Base-by-base conservation (phyloP, 2,329 filamentous ascomycete species). In the Xenoacremonium recifei region DNA sequence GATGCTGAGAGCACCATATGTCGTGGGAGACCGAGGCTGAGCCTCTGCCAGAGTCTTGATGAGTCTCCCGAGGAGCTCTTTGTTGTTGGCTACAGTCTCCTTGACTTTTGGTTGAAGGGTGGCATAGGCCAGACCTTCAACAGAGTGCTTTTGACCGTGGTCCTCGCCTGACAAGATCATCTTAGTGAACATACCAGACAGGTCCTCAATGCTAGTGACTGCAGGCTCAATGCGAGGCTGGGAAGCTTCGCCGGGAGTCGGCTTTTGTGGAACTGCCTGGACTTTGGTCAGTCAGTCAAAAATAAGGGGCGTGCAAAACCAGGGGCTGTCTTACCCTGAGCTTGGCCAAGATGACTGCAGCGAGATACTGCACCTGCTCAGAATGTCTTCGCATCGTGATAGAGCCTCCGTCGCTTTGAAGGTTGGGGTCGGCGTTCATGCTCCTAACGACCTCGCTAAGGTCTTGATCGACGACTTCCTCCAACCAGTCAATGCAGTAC, bases 61-160 rank as follows among this genome's bases (percentile, higher is more conserved):
- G 5, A 97, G 73, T 39, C 75, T 79, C 51, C 80, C 79, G 21
- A 97, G 67, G 35, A 97, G 82, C 6, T 71, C 65, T 4, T 71
- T 62, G 59, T 96, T 86, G 36, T 76, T 75, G 11, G 82, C 80
- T 9, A 97, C 74, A 36, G 83, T 79, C 62, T 97, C 89, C 63
- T 95, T 96, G 44, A 96, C 81, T 45, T 80, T 82, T 5, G 92
- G 82, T 56, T 89, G 89, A 27, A 97, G 76, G 9, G 92, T 95
- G 4, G 90, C 85, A 63, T 96, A 97, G 12, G 92, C 93, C 46
- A 99, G 72, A 5, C 92, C 93, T 67, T 99, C 93, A 40, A 97
- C 81, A 1, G 88, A 85, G 59, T 87, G 82, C 55, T 86, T 79
- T 47, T 78, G 76, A 48, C 73, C 75, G 40, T 73, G 69, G 23